Evolutionary conservation across 441 rosid genomes (phyloP), one percentile per base, ranked within the genome.

Genomic region (Flueggea neowawraea): DNA sequence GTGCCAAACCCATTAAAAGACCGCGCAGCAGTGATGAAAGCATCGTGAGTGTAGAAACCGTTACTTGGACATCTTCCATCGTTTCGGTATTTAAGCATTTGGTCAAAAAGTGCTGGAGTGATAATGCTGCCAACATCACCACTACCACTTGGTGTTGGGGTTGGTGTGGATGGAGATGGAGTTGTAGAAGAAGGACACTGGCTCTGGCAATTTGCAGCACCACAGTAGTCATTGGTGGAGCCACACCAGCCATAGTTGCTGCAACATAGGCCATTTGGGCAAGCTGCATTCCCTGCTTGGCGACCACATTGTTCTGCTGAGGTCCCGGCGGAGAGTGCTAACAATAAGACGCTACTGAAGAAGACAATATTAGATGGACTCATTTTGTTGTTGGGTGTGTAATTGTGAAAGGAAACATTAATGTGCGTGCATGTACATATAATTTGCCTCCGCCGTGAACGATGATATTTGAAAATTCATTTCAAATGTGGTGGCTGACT

Each of bases 171-270:
- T 22, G 28, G 28, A 2, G 28, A 22, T 22, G 28, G 28, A 2
- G 28, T 2, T 22, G 28, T 22, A 22, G 28, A 22, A 22, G 28
- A 22, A 22, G 28, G 28, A 22, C 75, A 72, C 47, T 69, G 69
- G 70, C 79, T 75, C 50, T 75, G 76, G 67, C 79, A 71, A n/a
- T 58, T 70, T 12, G 22, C 9, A 14, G 28, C 28, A 22, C 61
- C 61, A 41, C 79, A 75, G 51, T 71, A 71, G 0, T 57, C 52
- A 53, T 28, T 0, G 0, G 67, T 64, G 43, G 39, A 3, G 54
- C 78, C 78, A 54, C 78, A 69, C 58, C 55, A 74, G 1, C 80
- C 80, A 39, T 12, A 50, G 53, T 75, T 10, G 76, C 80, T 72
- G 43, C 80, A 75, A 13, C 80, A 75, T 12, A 64, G 64, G 4